A percentile compares a stretch with the other conserved stretches of the same genome.
phyloP scores from a whole-genome alignment of 2,329 filamentous ascomycete genomes.

The Colletotrichum sp. region DNA sequence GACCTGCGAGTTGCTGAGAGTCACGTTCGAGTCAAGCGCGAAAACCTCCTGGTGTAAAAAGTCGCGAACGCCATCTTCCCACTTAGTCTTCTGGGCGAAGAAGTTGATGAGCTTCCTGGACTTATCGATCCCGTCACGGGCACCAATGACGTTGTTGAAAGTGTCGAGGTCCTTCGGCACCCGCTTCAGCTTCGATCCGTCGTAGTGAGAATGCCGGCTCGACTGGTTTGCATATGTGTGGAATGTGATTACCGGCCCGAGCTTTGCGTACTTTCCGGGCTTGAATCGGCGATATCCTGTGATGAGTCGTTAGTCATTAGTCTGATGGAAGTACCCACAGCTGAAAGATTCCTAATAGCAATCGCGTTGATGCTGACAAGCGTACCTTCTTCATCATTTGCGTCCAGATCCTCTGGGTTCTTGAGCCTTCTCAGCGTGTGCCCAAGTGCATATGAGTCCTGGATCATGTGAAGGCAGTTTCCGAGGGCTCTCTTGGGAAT shows the following conservation, averaged over 20 bases:
- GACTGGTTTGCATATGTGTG: neutral
- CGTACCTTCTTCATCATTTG: neutral
- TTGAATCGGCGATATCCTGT: neutral
- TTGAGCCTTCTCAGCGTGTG: neutral
- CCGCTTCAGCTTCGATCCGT: neutral
- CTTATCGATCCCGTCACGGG: neutral
- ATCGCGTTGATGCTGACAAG: neutral
- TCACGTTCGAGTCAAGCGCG: neutral
- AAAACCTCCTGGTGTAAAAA: neutral
- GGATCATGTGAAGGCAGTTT: neutral
- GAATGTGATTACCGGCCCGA: neutral
- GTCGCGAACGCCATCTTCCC: neutral
- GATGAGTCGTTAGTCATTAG: neutral
- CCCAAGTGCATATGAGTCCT: neutral
- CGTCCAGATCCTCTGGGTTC: neutral
- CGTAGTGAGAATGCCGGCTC: neutral
- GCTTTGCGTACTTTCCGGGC: neutral
- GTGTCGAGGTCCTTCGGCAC: neutral
- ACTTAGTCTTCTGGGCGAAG: neutral
- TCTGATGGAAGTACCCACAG: neutral
- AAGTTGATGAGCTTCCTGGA: neutral
- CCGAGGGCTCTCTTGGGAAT: neutral
- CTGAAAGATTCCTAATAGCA: neutral
- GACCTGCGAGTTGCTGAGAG: neutral
- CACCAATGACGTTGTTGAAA: neutral